These are phyloP conservation scores for Psilocybe cubensis DNA, from an alignment of 768 basidiomycete species.

Conservation along the genomic window DNA sequence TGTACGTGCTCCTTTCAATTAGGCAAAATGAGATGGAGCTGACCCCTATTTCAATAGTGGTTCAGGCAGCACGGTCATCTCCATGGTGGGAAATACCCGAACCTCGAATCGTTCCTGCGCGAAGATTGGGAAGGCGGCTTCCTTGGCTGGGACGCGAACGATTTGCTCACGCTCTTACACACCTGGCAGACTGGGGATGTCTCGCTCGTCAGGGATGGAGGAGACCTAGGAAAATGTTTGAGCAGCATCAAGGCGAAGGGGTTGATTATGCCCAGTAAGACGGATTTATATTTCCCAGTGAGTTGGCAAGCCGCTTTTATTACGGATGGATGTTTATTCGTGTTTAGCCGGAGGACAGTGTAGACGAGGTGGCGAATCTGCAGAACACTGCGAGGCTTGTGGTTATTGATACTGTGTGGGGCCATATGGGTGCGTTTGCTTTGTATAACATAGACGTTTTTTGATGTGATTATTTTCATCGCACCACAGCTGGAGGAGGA, in stretches of 20 bases:
- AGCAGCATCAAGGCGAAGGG: conserved; percentile 51
- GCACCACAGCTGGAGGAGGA: conserved; percentile 44
- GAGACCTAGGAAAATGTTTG: conserved; percentile 45
- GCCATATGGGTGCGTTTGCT: conserved; percentile 50
- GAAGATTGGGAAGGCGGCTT: conserved; percentile 53
- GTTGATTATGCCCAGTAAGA: conserved; percentile 61
- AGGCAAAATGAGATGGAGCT: not conserved
- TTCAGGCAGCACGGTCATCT: conserved; percentile 53
- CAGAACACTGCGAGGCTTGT: conserved; percentile 45
- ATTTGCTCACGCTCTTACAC: conserved; percentile 48
- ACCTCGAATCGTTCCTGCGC: conserved; percentile 52
- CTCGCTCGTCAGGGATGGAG: conserved; percentile 45
- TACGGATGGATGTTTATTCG: not conserved
- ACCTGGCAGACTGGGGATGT: conserved; percentile 58
- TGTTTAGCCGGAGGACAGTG: conserved; percentile 56
- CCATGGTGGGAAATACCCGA: conserved; percentile 44
- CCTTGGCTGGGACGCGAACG: conserved; percentile 58
- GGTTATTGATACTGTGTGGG: conserved; percentile 61
- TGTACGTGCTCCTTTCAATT: conserved; percentile 29
- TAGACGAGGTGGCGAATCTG: conserved; percentile 47
- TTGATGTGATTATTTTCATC: not conserved
- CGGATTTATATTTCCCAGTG: conserved; percentile 62
- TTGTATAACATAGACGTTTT: not conserved
- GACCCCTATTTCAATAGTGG: conserved; percentile 45
- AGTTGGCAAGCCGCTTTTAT: conserved; percentile 5